phyloP scores from a whole-genome alignment of 1,284 basidiomycete genomes.

The Moesziomyces aphidis region DNA sequence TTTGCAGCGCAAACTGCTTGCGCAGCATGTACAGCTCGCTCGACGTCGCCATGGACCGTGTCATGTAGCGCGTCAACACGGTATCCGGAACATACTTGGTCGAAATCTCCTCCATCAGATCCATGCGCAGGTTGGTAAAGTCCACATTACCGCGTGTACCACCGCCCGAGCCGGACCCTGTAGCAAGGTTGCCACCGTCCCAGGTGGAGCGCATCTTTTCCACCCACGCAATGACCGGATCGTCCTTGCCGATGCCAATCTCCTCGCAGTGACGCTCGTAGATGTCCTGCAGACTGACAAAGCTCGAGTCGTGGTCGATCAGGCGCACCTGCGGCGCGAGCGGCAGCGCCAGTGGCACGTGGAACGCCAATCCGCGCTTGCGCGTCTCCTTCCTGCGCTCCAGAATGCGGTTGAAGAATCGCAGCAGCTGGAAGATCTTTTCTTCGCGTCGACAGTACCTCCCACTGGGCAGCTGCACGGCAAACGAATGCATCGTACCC shows the following conservation, averaged over 20 bases:
- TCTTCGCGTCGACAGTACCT: slow-evolving; percentile 93
- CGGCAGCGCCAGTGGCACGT: slow-evolving; percentile 87
- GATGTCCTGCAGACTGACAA: slow-evolving; percentile 91
- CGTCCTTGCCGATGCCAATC: slow-evolving; percentile 83
- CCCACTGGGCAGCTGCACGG: slow-evolving; percentile 88
- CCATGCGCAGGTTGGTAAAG: slow-evolving; percentile 81
- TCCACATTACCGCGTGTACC: slow-evolving; percentile 69
- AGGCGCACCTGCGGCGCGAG: slow-evolving; percentile 86
- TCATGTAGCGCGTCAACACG: slow-evolving; percentile 89
- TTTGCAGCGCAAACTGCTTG: slow-evolving; percentile 93
- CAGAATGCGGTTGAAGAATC: slow-evolving; percentile 82
- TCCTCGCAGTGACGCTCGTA: slow-evolving; percentile 89
- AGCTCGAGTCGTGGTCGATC: slow-evolving; percentile 90
- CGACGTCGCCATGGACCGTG: slow-evolving; percentile 83
- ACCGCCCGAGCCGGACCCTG: background rate
- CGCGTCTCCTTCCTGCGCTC: slow-evolving; percentile 85
- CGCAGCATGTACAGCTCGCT: slow-evolving; percentile 95
- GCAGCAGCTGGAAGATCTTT: slow-evolving; percentile 88
- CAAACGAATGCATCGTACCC: slow-evolving; percentile 87
- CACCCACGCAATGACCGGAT: slow-evolving; percentile 73
- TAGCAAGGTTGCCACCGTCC: slow-evolving; percentile 33
- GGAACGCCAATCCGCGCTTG: slow-evolving; percentile 90
- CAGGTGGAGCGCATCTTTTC: slow-evolving; percentile 66
- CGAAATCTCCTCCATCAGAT: slow-evolving; percentile 89
- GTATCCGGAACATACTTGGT: slow-evolving; percentile 91